These are phyloP conservation scores for Cadophora gregata DNA, from an alignment of 2,329 filamentous ascomycete species.

Conservation along the genomic window DNA sequence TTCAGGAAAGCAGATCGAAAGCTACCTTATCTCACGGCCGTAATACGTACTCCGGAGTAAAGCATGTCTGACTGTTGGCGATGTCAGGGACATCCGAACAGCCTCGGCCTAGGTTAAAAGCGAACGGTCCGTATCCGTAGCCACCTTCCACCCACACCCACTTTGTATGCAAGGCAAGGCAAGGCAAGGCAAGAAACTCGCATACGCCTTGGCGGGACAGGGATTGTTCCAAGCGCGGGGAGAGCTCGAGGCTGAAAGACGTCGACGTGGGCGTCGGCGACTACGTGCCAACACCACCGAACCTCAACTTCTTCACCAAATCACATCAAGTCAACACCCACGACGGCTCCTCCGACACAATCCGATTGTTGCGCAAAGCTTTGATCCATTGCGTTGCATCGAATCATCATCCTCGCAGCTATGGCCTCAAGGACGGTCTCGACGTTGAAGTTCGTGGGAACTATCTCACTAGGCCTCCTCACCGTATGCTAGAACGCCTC, in stretches of 20 bases:
- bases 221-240: slow-evolving; percentile 4
- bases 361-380: slow-evolving; percentile 35
- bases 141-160: too few species aligned
- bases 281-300: neutral
- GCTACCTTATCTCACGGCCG: slow-evolving; percentile 24
- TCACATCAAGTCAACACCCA: neutral
- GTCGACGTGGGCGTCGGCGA: neutral
- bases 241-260: slow-evolving; percentile 12
- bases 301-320: neutral
- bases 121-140: too few species aligned
- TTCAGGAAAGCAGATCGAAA: slow-evolving; percentile 1
- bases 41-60: slow-evolving; percentile 1
- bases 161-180: too few species aligned
- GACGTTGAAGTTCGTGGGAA: slow-evolving; percentile 90
- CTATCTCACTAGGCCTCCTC: slow-evolving; percentile 83
- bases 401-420: slow-evolving; percentile 2
- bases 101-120: slow-evolving; percentile 20
- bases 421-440: slow-evolving; percentile 76
- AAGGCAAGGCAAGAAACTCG: slow-evolving; percentile 11
- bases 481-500: slow-evolving; percentile 64
- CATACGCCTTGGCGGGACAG: neutral
- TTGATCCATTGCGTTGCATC: neutral
- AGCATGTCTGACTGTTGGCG: neutral
- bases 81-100: slow-evolving; percentile 17
- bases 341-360: neutral